phyloP scores from a whole-genome alignment of 768 basidiomycete species.

The Lactifluus pinguis region DNA sequence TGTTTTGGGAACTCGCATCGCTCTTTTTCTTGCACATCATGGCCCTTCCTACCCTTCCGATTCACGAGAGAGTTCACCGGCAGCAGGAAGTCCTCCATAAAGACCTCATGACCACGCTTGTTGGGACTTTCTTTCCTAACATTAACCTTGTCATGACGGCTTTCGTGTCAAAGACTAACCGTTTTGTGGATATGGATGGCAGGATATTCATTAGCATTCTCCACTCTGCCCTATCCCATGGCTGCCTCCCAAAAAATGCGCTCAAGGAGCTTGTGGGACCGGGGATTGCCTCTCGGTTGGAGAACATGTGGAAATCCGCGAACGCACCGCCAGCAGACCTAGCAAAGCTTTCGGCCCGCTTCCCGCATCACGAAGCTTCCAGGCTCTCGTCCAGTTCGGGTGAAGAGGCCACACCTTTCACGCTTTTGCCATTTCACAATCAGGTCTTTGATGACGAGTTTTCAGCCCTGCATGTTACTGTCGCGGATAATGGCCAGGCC shows the following conservation, averaged over 20 bases:
- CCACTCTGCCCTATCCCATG: conserved; percentile 26
- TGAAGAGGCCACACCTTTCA: not conserved
- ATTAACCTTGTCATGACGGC: conserved; percentile 28
- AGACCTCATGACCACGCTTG: conserved; percentile 27
- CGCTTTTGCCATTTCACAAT: conserved; percentile 32
- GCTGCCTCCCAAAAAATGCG: conserved; percentile 9
- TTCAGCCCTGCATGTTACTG: conserved; percentile 26
- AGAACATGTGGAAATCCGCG: conserved; percentile 22
- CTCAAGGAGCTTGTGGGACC: conserved; percentile 25
- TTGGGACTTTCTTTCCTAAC: conserved; percentile 32
- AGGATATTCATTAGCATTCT: conserved; percentile 41
- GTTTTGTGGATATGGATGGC: conserved; percentile 43
- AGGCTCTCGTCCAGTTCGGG: conserved; percentile 19
- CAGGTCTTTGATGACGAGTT: conserved; percentile 36
- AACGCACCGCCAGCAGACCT: conserved; percentile 23
- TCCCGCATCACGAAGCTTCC: not conserved
- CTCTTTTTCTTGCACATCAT: conserved; percentile 16
- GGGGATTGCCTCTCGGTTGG: conserved; percentile 21
- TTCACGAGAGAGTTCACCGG: conserved; percentile 19
- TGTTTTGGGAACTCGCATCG: conserved; percentile 11
- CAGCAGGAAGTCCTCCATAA: conserved; percentile 22
- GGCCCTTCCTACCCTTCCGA: conserved; percentile 13
- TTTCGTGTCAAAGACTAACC: conserved; percentile 18
- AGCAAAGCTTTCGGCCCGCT: conserved; percentile 20
- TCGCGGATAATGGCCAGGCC: conserved; percentile 19